Conservation (phyloP, 768 basidiomycete species). For the Lenzites betulinus region DNA sequence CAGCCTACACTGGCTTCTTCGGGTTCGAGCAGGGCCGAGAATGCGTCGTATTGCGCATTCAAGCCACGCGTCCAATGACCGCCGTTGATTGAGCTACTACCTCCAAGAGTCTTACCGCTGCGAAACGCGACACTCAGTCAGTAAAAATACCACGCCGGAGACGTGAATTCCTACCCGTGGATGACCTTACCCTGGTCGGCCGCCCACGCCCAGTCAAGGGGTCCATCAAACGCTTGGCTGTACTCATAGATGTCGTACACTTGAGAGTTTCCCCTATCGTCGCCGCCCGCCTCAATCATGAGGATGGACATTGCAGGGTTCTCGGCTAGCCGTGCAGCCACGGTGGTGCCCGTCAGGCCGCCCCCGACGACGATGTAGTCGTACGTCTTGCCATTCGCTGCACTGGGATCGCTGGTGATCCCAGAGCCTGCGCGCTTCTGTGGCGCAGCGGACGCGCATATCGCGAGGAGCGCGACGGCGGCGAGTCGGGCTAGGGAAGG, state of each 20-base stretch:
- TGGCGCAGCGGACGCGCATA: not conserved
- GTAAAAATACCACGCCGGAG: no score
- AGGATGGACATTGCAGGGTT: constrained; percentile 45
- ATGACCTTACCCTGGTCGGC: constrained; percentile 26
- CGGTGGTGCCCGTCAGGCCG: constrained; percentile 48
- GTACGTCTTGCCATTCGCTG: constrained; percentile 19
- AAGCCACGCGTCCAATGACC: constrained; percentile 32
- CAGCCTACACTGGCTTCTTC: constrained; percentile 29
- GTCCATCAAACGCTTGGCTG: constrained; percentile 42
- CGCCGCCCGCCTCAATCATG: constrained; percentile 54
- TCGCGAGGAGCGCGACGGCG: not conserved
- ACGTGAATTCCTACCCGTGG: constrained; percentile 34
- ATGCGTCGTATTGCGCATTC: constrained; percentile 33
- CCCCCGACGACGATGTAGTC: constrained; percentile 44
- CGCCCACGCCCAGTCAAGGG: constrained; percentile 39
- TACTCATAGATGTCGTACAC: constrained; percentile 52
- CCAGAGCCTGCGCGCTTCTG: constrained; percentile 9
- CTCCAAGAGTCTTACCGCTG: constrained; percentile 49
- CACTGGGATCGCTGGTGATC: constrained; percentile 1
- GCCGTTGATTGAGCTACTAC: constrained; percentile 34
- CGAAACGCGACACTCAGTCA: not conserved
- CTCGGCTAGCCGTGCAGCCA: constrained; percentile 51
- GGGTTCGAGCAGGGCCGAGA: constrained; percentile 26
- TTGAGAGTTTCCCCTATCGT: constrained; percentile 44
- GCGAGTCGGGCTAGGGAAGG: not conserved